Evolutionary conservation across 2,329 filamentous ascomycete genomes (phyloP).

Genomic region (Fusarium sp.): DNA sequence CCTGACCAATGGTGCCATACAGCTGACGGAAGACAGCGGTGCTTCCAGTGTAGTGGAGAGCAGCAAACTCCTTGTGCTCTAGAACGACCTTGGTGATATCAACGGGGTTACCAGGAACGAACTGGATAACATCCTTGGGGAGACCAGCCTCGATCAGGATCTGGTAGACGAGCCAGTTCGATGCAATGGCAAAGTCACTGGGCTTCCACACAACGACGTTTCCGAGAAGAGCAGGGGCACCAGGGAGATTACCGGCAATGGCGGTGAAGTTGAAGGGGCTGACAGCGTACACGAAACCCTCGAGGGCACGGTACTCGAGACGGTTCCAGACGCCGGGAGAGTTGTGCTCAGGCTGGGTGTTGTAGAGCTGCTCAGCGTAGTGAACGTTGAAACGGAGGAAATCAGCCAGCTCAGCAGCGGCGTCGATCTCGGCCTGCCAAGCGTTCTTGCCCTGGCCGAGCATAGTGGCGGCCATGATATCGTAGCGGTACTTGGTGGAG

Average conservation of each 20-base stretch:
- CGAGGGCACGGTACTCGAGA: conserved; percentile 86
- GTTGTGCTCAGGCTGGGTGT: conserved; percentile 86
- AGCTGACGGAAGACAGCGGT: conserved; percentile 90
- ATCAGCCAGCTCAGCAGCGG: conserved; percentile 90
- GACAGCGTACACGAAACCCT: conserved; percentile 95
- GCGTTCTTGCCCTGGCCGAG: conserved; percentile 97
- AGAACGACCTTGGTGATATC: conserved; percentile 83
- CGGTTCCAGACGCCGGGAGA: conserved; percentile 90
- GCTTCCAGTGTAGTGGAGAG: conserved; percentile 95
- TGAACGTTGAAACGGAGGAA: conserved; percentile 95
- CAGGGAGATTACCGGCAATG: conserved; percentile 87
- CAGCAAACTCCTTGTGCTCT: conserved; percentile 81
- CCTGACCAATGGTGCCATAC: conserved; percentile 85
- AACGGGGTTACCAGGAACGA: conserved; percentile 87
- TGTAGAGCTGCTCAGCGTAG: conserved; percentile 91
- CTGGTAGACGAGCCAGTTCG: conserved; percentile 89
- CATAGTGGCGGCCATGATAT: conserved; percentile 96
- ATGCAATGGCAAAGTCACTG: conserved; percentile 87
- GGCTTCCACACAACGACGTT: conserved; percentile 98
- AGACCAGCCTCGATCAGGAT: conserved; percentile 92
- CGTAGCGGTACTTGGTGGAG: conserved; percentile 91
- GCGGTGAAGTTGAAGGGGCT: conserved; percentile 98
- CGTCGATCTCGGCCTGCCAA: conserved; percentile 99
- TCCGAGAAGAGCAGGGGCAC: conserved; percentile 85
- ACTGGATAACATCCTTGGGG: conserved; percentile 90